Evolutionary conservation across 139 green algal species (phyloP), one percentile per base, ranked within the genome.

Genomic region (Trebouxia sp.): DNA sequence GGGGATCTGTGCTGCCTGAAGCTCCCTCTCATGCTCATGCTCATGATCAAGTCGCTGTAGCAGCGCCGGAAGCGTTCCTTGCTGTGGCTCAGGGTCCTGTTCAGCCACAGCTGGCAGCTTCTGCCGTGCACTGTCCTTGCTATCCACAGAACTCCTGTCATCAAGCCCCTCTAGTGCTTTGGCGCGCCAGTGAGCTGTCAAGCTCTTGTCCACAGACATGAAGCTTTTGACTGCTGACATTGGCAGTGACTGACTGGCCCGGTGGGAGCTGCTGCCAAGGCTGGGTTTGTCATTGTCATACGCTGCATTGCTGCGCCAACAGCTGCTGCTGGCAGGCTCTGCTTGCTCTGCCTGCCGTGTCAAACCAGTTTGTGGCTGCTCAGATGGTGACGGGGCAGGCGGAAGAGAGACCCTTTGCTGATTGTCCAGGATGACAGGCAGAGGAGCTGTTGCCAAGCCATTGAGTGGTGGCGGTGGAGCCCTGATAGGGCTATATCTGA

Each of bases 151-250:
- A n/a, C n/a, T 28, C 15, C 28, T 35, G 12, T 72, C 62, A n/a
- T 28, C 62, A 3, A 72, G 62, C 8, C 37, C 62, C 3, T 72
- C 32, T 35, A 72, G 5, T 5, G 37, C n/a, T 35, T 45, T 72
- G 62, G 62, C 62, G 5, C 62, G 20, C 62, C 62, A 72, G 62
- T 37, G 37, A 17, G 42, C 62, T 39, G 62, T 72, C 62, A 72
- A 35, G 20, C 15, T 26, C 1, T 35, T 72, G 62, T 45, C 62
- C 14, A 72, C 35, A 1, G 62, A 72, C 9, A 14, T 72, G 62
- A 72, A 72, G 62, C 28, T 15, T 15, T 72, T 72, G 32, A 24
- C 15, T 30, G 62, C 42, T 12, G 62, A 35, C 35, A 72, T 14
- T 12, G 62, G 62, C 35, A 72, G 35, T 12, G 62, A 72, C 62